Evolutionary conservation across 176 grass and related monocot genomes (phyloP).

Genomic region (Eleusine coracana): DNA sequence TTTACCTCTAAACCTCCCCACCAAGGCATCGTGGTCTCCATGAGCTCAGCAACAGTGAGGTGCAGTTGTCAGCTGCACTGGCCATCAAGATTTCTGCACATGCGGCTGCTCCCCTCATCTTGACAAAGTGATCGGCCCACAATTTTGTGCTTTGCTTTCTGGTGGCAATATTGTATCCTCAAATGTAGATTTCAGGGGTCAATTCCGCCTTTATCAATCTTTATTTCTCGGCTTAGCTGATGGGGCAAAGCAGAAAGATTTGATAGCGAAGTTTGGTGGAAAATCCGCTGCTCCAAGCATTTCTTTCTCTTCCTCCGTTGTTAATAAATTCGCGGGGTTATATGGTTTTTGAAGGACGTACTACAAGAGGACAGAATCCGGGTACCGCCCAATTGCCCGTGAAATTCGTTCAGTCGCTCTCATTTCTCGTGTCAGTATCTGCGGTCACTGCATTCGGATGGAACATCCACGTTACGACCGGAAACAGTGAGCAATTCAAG

Average conservation of each 20-base stretch:
- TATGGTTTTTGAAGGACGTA: background rate
- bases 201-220: background rate
- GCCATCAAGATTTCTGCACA: slow-evolving; percentile 36
- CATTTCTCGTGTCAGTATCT: background rate
- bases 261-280: slow-evolving; percentile 18
- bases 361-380: background rate
- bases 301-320: background rate
- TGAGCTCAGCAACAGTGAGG: slow-evolving; percentile 46
- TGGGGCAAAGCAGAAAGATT: background rate
- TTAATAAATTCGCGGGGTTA: too few relatives aligned
- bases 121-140: slow-evolving; percentile 15
- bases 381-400: background rate
- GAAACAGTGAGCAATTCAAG: background rate
- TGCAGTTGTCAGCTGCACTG: slow-evolving; percentile 19
- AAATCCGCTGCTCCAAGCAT: too few relatives aligned
- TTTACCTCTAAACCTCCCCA: background rate
- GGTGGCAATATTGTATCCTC: slow-evolving; percentile 22
- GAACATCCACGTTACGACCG: background rate
- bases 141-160: background rate
- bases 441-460: background rate
- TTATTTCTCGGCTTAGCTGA: background rate
- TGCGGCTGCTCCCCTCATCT: slow-evolving; percentile 30
- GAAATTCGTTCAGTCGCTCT: background rate
- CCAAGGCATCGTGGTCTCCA: background rate
- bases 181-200: slow-evolving; percentile 37